phyloP scores from a whole-genome alignment of 2,329 filamentous ascomycete species.

The Ilyonectria mors-panacis region DNA sequence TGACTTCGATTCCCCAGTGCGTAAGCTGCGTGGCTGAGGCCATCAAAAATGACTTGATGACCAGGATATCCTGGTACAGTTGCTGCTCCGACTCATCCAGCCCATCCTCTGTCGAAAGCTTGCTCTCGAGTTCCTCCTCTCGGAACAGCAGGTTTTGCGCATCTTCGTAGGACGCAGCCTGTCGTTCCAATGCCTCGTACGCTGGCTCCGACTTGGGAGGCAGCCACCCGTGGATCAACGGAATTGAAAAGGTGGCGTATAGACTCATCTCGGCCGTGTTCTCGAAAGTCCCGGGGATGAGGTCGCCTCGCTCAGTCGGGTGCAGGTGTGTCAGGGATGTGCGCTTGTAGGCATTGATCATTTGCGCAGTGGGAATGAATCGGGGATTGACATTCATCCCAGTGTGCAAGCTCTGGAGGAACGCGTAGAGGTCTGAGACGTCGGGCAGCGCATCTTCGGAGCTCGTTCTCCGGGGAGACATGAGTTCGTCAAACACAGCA shows the following conservation, averaged over 20 bases:
- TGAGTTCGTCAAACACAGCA: slow-evolving; percentile 93
- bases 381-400: slow-evolving; percentile 99
- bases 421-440: slow-evolving; percentile 88
- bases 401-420: slow-evolving; percentile 90
- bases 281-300: slow-evolving; percentile 83
- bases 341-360: slow-evolving; percentile 63
- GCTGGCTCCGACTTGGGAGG: slow-evolving; percentile 77
- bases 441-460: slow-evolving; percentile 81
- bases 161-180: slow-evolving; percentile 90
- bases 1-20: slow-evolving; percentile 81
- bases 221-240: slow-evolving; percentile 94
- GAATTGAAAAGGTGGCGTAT: slow-evolving; percentile 90
- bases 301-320: slow-evolving; percentile 63
- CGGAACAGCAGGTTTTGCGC: slow-evolving; percentile 90
- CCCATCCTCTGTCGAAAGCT: slow-evolving; percentile 68
- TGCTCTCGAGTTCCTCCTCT: slow-evolving; percentile 89
- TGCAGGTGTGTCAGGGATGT: slow-evolving; percentile 68
- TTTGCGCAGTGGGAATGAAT: slow-evolving; percentile 75
- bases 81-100: slow-evolving; percentile 82
- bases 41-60: slow-evolving; percentile 86
- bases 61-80: slow-evolving; percentile 85
- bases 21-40: slow-evolving; percentile 91
- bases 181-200: slow-evolving; percentile 79
- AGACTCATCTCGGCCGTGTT: slow-evolving; percentile 90
- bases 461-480: slow-evolving; percentile 79